phyloP scores from a whole-genome alignment of 2,329 filamentous ascomycete genomes.

The Immersiporthe knoxdaviesiana region DNA sequence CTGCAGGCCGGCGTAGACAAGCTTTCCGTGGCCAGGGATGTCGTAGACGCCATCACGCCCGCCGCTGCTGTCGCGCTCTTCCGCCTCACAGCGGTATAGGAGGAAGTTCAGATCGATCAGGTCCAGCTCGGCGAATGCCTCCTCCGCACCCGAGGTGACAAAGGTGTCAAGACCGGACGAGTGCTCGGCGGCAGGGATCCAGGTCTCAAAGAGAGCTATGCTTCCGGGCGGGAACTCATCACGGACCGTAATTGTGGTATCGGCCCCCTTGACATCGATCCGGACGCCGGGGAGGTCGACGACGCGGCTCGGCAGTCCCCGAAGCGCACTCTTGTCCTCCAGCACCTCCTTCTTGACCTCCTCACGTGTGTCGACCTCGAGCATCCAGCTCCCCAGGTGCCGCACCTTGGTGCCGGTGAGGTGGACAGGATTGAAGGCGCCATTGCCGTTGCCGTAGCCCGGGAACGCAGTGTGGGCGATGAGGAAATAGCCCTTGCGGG shows the following conservation, averaged over 20 bases:
- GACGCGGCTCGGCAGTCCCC: conserved; percentile 83
- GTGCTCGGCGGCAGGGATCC: conserved; percentile 87
- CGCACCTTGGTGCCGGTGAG: conserved; percentile 84
- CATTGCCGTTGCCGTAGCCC: conserved; percentile 83
- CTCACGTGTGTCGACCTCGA: conserved; percentile 81
- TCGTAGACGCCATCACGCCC: conserved; percentile 87
- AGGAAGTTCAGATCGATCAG: conserved; percentile 89
- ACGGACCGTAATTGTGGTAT: conserved; percentile 79
- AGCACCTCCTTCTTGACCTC: conserved; percentile 68
- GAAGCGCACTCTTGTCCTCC: conserved; percentile 71
- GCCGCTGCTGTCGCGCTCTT: conserved; percentile 77
- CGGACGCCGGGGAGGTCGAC: conserved; percentile 73
- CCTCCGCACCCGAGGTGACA: conserved; percentile 78
- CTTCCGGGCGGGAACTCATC: conserved; percentile 90
- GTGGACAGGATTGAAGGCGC: conserved; percentile 76
- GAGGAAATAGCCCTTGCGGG: conserved; percentile 90
- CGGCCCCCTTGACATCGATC: conserved; percentile 71
- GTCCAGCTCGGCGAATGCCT: conserved; percentile 74
- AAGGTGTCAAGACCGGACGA: conserved; percentile 82
- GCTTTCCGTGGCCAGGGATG: conserved; percentile 79
- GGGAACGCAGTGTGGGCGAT: conserved; percentile 97
- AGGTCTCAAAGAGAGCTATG: conserved; percentile 94
- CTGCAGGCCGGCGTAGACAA: conserved; percentile 96
- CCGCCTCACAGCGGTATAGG: conserved; percentile 87
- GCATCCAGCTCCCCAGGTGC: conserved; percentile 86